Base-by-base conservation (phyloP, 768 basidiomycete species). In the Trametes sanguinea region DNA sequence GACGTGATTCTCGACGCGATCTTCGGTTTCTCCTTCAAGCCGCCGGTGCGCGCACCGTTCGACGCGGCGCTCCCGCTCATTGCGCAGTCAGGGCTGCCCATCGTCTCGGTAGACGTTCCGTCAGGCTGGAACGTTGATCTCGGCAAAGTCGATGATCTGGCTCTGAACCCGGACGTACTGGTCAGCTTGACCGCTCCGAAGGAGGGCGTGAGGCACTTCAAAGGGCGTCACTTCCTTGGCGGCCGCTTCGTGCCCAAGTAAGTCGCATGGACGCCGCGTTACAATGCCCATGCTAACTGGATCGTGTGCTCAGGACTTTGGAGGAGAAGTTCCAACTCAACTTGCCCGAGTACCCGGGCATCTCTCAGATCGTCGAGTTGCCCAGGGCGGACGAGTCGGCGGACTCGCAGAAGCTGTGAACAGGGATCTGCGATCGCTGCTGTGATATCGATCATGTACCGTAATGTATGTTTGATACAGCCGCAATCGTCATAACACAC, bases 21-120 rank as follows among this genome's bases (percentile, higher is more conserved):
- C 60, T 99, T 99, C 68, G 97, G 96, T 4, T 98, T 99, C 78
- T 98, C 95, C 1, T 99, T 98, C 84, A 81, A 89, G 61, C 89
- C 90, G 0, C 95, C 97, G 39, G 82, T 95, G 5, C 89, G 97
- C 10, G 75, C 88, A 7, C 97, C 97, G 0, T 99, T 98, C 75
- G 87, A 94, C 67, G 70, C 76, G 0, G 88, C 88, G 42, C 81
- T 99, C 1, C 79, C 83, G 7, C 78, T 92, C 6, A 76, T 97
- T 46, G 77, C 82, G 1, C 70, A 79, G 14, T 86, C 88, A 4
- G 73, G 79, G 6, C 78, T 92, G 13, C 95, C 97, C 0, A 90
- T 98, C 69, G 84, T 99, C 30, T 93, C 91, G 2, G 90, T 99
- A 3, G 97, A 99, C 74, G 94, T 99, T 51, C 97, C 97, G 0